Evolutionary conservation across 2,329 filamentous ascomycete genomes (phyloP), one percentile per base, ranked within the genome.

Genomic region (Verticillium klebahnii): DNA sequence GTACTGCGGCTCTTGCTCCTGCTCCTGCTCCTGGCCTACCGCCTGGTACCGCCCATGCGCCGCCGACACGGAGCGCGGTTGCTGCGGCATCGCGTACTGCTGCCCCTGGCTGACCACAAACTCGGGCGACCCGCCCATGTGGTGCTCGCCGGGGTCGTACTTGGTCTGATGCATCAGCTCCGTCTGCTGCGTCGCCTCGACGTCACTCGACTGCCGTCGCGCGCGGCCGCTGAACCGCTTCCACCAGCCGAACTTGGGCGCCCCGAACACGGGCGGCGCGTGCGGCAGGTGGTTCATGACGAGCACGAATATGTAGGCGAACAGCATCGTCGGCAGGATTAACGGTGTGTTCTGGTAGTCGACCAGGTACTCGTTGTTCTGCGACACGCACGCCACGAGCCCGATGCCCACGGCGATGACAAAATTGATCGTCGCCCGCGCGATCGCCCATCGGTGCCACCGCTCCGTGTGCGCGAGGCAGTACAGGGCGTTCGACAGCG

Each of bases 381-480:
- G 70, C 54, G 65, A 71, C 17, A 76, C 61, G 7, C 69, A 29
- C 31, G 68, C 66, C 11, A 73, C 60, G 8, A 74, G 65, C 58
- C 68, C 69, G 52, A 71, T 69, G 29, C 67, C 71, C 6, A 75
- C 12, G 5, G 72, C 72, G 32, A 75, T 61, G 19, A 71, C 61
- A 19, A 69, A 50, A 62, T 71, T 71, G 45, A 75, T 63, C 60
- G 62, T 37, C 34, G 70, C 70, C 6, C 74, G 72, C 50, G 69
- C 60, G 12, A 73, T 66, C 5, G 70, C 70, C 72, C 74, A 77
- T 15, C 65, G 64, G 29, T 67, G 71, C 70, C 73, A 73, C 3
- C 68, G 67, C 3, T 67, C 69, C 1, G 67, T 70, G 25, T 73
- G 71, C 1, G 73, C 67, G 37, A 75, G 58, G 45, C 73, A 60